Conservation (phyloP, 768 basidiomycete genomes). For the Lactarius tabidus region DNA sequence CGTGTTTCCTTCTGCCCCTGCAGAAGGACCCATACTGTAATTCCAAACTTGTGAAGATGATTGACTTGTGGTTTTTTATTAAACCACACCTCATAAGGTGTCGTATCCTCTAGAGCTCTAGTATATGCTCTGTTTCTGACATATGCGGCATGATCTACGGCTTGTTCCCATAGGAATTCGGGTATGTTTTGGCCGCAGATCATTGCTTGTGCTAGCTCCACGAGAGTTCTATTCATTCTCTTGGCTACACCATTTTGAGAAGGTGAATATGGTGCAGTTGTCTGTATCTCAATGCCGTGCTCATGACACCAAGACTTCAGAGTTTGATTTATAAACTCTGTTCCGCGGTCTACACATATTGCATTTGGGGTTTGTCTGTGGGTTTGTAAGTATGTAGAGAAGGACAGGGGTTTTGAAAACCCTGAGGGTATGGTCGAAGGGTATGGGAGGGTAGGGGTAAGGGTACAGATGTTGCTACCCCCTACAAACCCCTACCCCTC, state of each 20-base stretch:
- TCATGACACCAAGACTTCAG: not conserved
- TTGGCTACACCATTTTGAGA: not conserved
- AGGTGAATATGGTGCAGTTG: not conserved
- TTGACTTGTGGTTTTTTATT: not conserved
- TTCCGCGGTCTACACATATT: not conserved
- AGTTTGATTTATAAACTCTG: not conserved
- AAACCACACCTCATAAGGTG: not conserved
- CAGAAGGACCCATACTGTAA: not conserved
- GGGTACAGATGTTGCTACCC: too few species aligned
- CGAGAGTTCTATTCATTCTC: not conserved
- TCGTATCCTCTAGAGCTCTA: rapidly evolving
- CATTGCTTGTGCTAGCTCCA: not conserved
- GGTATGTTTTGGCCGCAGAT: rapidly evolving
- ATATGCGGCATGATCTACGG: not conserved
- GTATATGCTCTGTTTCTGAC: not conserved
- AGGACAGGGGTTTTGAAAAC: too few species aligned
- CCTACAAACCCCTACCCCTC: too few species aligned
- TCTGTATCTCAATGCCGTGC: not conserved
- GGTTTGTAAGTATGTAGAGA: too few species aligned
- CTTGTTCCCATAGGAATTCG: not conserved
- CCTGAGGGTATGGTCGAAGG: too few species aligned
- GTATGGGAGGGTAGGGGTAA: too few species aligned
- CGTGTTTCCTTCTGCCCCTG: not conserved
- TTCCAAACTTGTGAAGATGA: not conserved
- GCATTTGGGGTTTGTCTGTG: rapidly evolving